These are phyloP conservation scores for Tuber indicum DNA, from an alignment of 495 filamentous ascomycete species.

Conservation along the genomic window DNA sequence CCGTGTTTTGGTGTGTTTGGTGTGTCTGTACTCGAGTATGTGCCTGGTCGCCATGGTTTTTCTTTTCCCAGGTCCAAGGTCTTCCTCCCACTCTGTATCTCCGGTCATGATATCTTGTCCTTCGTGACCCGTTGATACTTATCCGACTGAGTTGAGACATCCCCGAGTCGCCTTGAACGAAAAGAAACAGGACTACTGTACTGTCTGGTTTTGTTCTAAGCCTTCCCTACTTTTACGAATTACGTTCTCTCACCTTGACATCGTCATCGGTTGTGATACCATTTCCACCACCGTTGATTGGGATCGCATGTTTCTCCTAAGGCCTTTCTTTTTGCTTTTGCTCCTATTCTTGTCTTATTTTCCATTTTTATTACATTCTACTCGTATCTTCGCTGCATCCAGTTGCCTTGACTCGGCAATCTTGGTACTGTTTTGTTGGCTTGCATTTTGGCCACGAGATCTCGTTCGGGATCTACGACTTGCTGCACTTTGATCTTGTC, in stretches of 20 bases:
- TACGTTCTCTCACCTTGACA: background rate
- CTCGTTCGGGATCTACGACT: constrained; percentile 36
- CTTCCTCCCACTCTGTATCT: constrained; percentile 1
- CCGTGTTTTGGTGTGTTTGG: background rate
- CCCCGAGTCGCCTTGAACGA: constrained; percentile 3
- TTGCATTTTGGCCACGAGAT: constrained; percentile 27
- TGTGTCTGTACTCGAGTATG: background rate
- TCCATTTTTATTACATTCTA: constrained; percentile 6
- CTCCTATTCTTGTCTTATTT: constrained; percentile 19
- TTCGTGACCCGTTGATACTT: background rate
- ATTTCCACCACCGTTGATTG: constrained; percentile 10
- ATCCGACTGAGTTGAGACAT: background rate
- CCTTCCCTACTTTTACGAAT: background rate
- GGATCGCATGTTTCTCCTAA: constrained; percentile 12
- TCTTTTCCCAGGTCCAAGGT: background rate
- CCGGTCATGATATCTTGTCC: background rate
- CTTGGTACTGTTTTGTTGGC: constrained; percentile 21
- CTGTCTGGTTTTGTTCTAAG: background rate
- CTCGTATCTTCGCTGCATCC: constrained; percentile 14
- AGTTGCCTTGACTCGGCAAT: constrained; percentile 32
- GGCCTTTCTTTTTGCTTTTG: constrained; percentile 14
- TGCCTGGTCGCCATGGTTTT: background rate
- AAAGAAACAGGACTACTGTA: background rate
- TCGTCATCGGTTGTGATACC: constrained; percentile 13
- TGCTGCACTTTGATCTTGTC: constrained; percentile 26